Percentiles rank a stretch among this genome's conserved stretches.
Evolutionary conservation across 768 basidiomycete species (phyloP).

Genomic region (Boletus speciosus): DNA sequence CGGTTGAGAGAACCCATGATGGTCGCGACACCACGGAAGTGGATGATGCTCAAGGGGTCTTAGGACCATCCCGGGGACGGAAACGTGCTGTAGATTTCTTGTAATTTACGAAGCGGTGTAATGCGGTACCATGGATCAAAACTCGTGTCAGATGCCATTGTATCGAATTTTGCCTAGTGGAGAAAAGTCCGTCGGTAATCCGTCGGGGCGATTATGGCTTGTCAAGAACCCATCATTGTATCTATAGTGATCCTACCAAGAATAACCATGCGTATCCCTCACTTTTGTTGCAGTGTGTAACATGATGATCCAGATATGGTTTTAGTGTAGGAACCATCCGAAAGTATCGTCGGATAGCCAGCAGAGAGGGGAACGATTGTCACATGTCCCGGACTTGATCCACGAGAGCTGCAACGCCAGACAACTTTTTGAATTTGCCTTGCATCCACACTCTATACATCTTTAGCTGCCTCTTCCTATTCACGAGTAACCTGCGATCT

Average conservation of each 20-base stretch:
- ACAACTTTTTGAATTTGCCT: constrained; percentile 64
- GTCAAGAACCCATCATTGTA: neutral
- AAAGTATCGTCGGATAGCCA: neutral
- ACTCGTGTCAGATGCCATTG: neutral
- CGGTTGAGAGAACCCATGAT: constrained; percentile 11
- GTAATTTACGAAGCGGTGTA: constrained; percentile 33
- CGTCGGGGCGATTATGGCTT: neutral
- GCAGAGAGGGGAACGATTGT: neutral
- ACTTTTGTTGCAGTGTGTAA: too few relatives aligned
- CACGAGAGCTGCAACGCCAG: neutral
- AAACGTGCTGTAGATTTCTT: constrained; percentile 77
- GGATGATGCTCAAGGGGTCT: constrained; percentile 18
- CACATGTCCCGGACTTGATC: neutral
- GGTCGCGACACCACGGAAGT: constrained; percentile 1
- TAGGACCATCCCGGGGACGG: constrained; percentile 40
- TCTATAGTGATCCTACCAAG: neutral
- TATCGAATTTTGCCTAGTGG: neutral
- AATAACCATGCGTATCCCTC: neutral
- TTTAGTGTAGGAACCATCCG: neutral
- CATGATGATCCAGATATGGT: neutral
- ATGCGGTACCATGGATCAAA: neutral
- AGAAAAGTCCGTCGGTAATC: too few relatives aligned
- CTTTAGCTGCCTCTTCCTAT: constrained; percentile 89
- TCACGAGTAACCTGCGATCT: constrained; percentile 87
- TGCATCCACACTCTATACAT: constrained; percentile 99